Base-by-base conservation (phyloP, 1,139 yeast genomes). In the Pichia sp. region DNA sequence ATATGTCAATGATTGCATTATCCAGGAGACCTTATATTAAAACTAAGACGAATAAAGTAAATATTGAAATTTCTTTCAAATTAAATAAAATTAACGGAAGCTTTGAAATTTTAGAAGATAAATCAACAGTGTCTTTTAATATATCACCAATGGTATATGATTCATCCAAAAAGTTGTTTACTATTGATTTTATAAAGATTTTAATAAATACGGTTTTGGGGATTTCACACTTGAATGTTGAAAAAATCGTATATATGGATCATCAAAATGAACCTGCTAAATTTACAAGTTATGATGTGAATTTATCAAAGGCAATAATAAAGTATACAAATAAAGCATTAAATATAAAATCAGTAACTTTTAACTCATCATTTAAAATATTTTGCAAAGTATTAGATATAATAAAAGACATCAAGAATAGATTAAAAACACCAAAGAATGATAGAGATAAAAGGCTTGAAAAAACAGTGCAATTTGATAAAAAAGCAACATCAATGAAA, bases 381-480 rank as follows among this genome's bases (percentile, higher is more conserved):
- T 26, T 40, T 1, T 23, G 18, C 8, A 16, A 4, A 23, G 9
- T 23, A 9, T 1, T 36, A 7, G 26, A 23, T 15, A 36, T 36
- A 15, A 15, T 36, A 15, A 11, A 36, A 13, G 3, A 3, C 15
- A 7, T 36, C 13, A 29, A 42, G 12, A 16, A 22, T 7, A 26
- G 16, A 6, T 20, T 8, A 2, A 22, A 16, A 3, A 9, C 30
- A 11, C 7, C 41, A 2, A 22, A 20, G 7, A 15, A 18, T 32
- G 36, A 32, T 32, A 8, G 3, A 18, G 11, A 3, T 18, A 32
- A 24, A 24, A 6, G 24, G 15, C 4, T 32, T 18, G 39, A 42
- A 29, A 53, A 39, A 26, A 23, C 42, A 13, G 49, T 47, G 0
- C 41, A 53, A n/a, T 51, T 44, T 37, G 49, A 40, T 5, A 53